Conservation (phyloP, 139 green algal species). For the Zygnema circumcarinatum region DNA sequence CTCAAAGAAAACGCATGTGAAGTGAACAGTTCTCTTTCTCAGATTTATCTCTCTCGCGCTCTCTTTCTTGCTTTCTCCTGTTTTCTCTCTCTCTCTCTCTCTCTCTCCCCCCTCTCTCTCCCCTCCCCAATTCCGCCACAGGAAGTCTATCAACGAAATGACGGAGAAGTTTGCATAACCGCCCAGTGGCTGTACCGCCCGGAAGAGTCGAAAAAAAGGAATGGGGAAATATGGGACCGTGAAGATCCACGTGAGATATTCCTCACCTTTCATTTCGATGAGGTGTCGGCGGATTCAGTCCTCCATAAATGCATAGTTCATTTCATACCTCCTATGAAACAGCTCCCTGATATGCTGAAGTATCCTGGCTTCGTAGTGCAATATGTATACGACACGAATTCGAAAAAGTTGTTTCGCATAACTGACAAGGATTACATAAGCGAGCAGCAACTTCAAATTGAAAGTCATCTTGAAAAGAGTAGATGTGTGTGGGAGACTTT, state of each 20-base stretch:
- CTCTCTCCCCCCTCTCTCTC: not conserved
- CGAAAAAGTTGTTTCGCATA: not conserved
- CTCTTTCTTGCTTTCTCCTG: not conserved
- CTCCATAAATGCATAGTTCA: not conserved
- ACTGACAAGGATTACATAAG: not conserved
- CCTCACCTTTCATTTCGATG: not conserved
- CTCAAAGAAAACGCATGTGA: too few relatives aligned
- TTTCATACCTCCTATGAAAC: not conserved
- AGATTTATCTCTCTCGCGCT: too few relatives aligned
- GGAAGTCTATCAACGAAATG: not conserved
- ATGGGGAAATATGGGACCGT: not conserved
- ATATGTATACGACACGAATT: not conserved
- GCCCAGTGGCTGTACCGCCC: not conserved
- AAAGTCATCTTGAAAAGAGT: not conserved
- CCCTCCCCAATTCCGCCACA: not conserved
- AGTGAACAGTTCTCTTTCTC: too few relatives aligned
- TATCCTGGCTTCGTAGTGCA: not conserved
- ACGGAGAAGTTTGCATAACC: not conserved
- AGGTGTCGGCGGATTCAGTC: not conserved
- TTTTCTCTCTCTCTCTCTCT: not conserved
- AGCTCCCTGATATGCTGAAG: not conserved
- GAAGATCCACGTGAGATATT: not conserved
- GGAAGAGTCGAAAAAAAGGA: not conserved
- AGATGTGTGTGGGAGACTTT: not conserved
- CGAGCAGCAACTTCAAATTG: not conserved